Base-by-base conservation (phyloP, 306 rosid genomes). In the Dryas octopetala region DNA sequence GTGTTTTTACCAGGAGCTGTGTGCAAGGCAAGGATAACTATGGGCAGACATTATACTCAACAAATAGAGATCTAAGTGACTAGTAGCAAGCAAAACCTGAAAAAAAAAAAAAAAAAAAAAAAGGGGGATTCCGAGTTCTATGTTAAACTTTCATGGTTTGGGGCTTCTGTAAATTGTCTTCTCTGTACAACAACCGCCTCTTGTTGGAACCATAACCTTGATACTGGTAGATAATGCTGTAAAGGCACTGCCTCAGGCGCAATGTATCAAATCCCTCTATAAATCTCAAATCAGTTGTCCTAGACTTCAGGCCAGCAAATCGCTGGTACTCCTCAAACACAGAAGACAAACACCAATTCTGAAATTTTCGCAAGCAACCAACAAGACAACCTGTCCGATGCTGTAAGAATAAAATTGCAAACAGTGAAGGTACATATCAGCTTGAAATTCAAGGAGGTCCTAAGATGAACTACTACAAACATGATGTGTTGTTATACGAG, bases 381-480 rank as follows among this genome's bases (percentile, higher is more conserved):
- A 95, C 97, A 2, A 92, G 91, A 53, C 92, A 86, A 26, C 99
- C 99, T 0, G 97, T 95, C 66, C 99, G 89, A 79, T 92, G 97
- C 99, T 95, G 96, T 55, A 78, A 71, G n/a, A 23, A 3, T 46
- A 0, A 60, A 28, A 9, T 26, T 49, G 48, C 16, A 66, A 4
- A 19, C 26, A 59, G 41, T 9, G 63, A 23, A 10, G 0, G 17
- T 41, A 55, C n/a, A 40, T 10, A 70, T 41, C 28, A 65, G 70
- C 38, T 11, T 16, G 2, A n/a, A 6, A 10, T 43, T 51, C 72
- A 64, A 52, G n/a, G 23, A 70, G 64, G 41, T 17, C 54, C 41
- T 6, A 19, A 28, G 28, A 13, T 15, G 50, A 67, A 46, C 55
- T 45, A 44, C 9, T 53, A 13, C 10, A 15, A 40, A 48, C n/a